Conservation (phyloP, 306 rosid species). For the Rosa chinensis region DNA sequence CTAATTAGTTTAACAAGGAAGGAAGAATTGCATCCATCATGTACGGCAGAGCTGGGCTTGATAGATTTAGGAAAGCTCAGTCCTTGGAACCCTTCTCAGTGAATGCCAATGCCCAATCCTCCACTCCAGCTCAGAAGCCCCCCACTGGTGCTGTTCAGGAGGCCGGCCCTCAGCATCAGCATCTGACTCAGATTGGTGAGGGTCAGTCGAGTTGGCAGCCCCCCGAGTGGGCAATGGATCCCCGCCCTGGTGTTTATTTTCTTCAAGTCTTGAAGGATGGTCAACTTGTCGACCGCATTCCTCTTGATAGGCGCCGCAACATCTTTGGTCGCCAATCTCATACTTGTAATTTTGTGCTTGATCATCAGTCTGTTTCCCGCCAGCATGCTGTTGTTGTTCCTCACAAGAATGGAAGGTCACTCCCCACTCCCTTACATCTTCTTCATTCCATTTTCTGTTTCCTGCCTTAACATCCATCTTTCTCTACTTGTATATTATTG, state of each 20-base stretch:
- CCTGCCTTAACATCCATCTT: too few species aligned
- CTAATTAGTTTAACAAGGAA: too few species aligned
- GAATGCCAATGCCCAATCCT: slow-evolving; percentile 27
- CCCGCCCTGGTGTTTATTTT: slow-evolving; percentile 77
- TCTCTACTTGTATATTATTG: too few species aligned
- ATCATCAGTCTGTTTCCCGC: slow-evolving; percentile 96
- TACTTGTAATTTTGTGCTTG: slow-evolving; percentile 88
- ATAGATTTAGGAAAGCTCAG: slow-evolving; percentile 95
- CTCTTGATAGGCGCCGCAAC: slow-evolving; percentile 63
- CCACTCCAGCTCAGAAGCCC: not conserved
- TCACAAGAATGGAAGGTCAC: slow-evolving; percentile 92
- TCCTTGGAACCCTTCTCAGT: slow-evolving; percentile 84
- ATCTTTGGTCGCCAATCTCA: slow-evolving; percentile 86
- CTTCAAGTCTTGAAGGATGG: slow-evolving; percentile 91
- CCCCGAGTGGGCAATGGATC: slow-evolving; percentile 97
- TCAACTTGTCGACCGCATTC: slow-evolving; percentile 69
- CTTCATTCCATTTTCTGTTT: too few species aligned
- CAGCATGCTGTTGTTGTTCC: slow-evolving; percentile 97
- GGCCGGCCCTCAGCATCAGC: slow-evolving; percentile 30
- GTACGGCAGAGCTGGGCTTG: slow-evolving; percentile 93
- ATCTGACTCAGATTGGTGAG: slow-evolving; percentile 71
- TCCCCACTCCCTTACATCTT: too few species aligned
- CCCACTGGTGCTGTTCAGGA: not conserved
- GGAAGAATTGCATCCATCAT: slow-evolving; percentile 32
- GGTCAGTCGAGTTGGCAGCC: slow-evolving; percentile 96